phyloP scores from a whole-genome alignment of 2,329 filamentous ascomycete species.

The Celoporthe dispersa region DNA sequence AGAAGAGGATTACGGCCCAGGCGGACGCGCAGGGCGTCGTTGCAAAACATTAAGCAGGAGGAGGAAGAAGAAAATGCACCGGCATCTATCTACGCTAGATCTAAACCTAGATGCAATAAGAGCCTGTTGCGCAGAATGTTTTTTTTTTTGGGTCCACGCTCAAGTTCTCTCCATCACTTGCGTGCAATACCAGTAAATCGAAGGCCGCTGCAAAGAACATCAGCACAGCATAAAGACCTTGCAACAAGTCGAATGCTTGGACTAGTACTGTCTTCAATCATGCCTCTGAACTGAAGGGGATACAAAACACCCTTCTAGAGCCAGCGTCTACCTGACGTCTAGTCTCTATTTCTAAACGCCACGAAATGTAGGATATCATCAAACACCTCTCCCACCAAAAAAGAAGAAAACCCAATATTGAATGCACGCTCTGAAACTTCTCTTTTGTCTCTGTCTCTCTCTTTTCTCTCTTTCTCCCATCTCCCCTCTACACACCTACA shows the following conservation, averaged over 20 bases:
- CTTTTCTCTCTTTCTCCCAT: neutral
- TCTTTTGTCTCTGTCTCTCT: neutral
- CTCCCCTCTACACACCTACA: neutral
- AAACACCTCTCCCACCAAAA: neutral
- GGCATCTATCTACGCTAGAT: neutral
- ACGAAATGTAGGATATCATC: conserved; percentile 5
- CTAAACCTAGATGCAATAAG: conserved; percentile 1
- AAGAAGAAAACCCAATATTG: neutral
- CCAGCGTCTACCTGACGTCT: neutral
- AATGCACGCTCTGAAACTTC: neutral
- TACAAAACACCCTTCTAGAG: conserved; percentile 10
- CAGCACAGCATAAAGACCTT: neutral
- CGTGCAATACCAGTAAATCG: neutral
- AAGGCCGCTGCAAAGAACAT: neutral
- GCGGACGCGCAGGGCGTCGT: conserved; percentile 88
- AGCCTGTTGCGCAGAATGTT: neutral
- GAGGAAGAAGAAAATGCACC: neutral
- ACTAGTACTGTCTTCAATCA: neutral
- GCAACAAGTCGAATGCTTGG: neutral
- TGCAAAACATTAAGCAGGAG: conserved; percentile 58
- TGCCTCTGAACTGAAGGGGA: neutral
- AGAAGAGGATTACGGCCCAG: conserved; percentile 92
- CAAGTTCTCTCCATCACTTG: neutral
- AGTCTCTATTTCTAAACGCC: conserved; percentile 1
- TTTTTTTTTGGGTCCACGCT: neutral